Evolutionary conservation across 1,139 yeast species (phyloP), one percentile per base, ranked within the genome.

Genomic region (Diutina siamensis): DNA sequence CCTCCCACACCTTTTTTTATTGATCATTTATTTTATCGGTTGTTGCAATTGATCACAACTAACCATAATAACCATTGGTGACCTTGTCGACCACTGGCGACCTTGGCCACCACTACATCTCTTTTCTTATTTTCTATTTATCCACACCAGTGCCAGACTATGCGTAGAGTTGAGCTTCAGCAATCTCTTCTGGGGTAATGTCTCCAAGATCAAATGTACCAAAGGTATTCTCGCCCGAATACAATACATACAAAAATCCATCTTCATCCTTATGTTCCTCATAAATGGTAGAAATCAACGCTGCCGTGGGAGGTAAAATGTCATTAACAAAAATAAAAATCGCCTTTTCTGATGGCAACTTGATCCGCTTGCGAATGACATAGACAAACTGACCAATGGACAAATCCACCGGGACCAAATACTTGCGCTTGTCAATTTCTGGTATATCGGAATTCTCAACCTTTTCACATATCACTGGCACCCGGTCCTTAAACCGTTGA

Each of bases 361-460:
- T 85, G 64, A 92, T 89, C 63, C 98, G 82, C 70, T 89, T 88
- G 66, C 98, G 82, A 57, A 92, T 87, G 50, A 92, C 98, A 59
- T 92, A 92, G 47, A 92, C 97, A 69, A 92, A 89, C 65, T 92
- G 98, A 35, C 98, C 98, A 50, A 92, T 96, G 0, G 97, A 87
- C 58, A 92, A 74, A 63, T 94, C 98, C 32, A 92, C 83, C 10
- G 98, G 98, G 10, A 92, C 98, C 56, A 92, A 76, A 61, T 92
- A 92, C 69, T 92, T 92, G 65, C 96, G 83, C 74, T 92, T 92
- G 65, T 92, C 98, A 60, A 92, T 88, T 56, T 89, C 94, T 46
- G 94, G 95, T 53, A 92, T 86, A 62, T 92, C 97, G 45, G 95
- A 83, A 67, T 92, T 92, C 67, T 89, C 97, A 40, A 92, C 97